Percentiles rank a stretch among this genome's conserved stretches.
Conservation (phyloP, 2,329 filamentous ascomycete genomes). For the Saccharata proteae region DNA sequence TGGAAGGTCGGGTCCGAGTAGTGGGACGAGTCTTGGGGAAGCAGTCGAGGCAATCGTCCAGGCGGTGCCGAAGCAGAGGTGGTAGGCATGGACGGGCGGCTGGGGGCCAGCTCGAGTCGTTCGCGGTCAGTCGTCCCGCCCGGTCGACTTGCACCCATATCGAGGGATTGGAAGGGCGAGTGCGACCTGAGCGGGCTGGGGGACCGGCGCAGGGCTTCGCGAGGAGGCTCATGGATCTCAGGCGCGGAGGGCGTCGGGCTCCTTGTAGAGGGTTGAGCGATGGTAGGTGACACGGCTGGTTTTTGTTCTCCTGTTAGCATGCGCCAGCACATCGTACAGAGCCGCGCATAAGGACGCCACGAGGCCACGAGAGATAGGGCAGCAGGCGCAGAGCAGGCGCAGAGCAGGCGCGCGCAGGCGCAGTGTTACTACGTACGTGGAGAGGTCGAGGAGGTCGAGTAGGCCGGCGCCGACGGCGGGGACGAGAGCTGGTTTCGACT, state of each 20-base stretch:
- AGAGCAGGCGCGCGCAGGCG: too few relatives aligned
- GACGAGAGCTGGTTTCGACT: slow-evolving; percentile 23
- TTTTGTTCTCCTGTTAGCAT: slow-evolving; percentile 15
- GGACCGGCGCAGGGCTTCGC: slow-evolving; percentile 41
- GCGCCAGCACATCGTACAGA: slow-evolving; percentile 30
- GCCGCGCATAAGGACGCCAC: slow-evolving; percentile 14
- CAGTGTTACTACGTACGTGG: slow-evolving; percentile 47
- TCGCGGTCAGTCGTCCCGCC: slow-evolving; percentile 16
- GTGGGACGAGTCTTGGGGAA: slow-evolving; percentile 53
- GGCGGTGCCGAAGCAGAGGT: slow-evolving; percentile 33
- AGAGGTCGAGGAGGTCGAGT: too few relatives aligned
- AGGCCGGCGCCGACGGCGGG: slow-evolving; percentile 49
- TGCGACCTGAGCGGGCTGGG: slow-evolving; percentile 42
- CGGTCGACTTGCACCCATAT: slow-evolving; percentile 27
- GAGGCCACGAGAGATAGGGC: slow-evolving; percentile 6
- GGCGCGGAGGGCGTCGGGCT: slow-evolving; percentile 43
- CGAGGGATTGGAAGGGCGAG: slow-evolving; percentile 14
- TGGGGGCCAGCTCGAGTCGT: slow-evolving; percentile 5
- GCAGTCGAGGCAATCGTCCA: slow-evolving; percentile 38
- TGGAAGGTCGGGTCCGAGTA: slow-evolving; percentile 51
- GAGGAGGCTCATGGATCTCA: slow-evolving; percentile 39
- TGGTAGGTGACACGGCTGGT: slow-evolving; percentile 41
- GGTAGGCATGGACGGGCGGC: slow-evolving; percentile 22
- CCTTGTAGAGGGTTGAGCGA: slow-evolving; percentile 39
- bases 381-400: slow-evolving; percentile 5